Evolutionary conservation across 108 stramenopile species (phyloP), one percentile per base, ranked within the genome.

Genomic region (Cyclotella cryptica): DNA sequence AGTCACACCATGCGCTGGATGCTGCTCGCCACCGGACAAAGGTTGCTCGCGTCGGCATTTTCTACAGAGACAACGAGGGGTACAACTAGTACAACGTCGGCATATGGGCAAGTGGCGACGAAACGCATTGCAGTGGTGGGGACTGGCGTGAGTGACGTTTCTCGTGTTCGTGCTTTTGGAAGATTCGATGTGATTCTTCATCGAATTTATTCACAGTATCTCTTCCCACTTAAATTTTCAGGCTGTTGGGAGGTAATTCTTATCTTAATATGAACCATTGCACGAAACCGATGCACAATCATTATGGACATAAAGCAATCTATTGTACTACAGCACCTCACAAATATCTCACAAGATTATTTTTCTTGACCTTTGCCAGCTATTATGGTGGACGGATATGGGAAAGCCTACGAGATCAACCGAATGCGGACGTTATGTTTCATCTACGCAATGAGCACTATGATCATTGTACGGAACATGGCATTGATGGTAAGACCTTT

Each of bases 391-490:
- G 71, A 13, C 44, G 93, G 44, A 76, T 96, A 9, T 93, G 90
- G 88, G 92, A 96, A 66, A 73, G 87, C 18, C 24, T 29, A n/a
- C 39, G 68, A 69, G 52, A 54, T 69, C 35, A 62, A 30, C 42
- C 68, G 12, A 69, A 69, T 55, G 53, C 75, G 13, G 77, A 88
- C 60, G 95, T 96, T 1, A 79, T 85, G 52, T 96, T 94, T 76
- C 84, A 86, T 45, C 78, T 92, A 69, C 83, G 95, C 49, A 88
- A 88, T 30, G 90, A 89, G 42, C 77, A 93, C 72, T 89, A 81
- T 55, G 69, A 72, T n/a, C 65, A 67, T 46, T 84, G 86, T 71
- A 79, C 45, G 41, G 60, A 71, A 53, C 60, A 90, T 54, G 93
- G 93, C 12, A 83, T 96, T 1, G 66, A 86, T 19, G 85, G 65